Evolutionary conservation across 306 rosid genomes (phyloP).

Genomic region (Sechiopsis laciniata): DNA sequence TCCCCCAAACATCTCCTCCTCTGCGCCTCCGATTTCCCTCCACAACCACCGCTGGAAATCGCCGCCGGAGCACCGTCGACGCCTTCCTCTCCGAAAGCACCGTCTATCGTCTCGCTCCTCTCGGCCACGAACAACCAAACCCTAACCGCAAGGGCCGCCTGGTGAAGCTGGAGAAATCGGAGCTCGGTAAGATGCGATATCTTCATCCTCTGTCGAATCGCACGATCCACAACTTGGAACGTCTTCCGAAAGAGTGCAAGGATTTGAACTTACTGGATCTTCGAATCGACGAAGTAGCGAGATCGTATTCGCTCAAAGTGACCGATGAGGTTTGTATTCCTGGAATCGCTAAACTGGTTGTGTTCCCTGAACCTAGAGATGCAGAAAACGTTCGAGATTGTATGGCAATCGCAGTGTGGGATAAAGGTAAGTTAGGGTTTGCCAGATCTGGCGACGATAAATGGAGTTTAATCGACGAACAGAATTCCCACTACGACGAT

Average conservation of each 20-base stretch:
- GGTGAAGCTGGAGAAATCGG: slow-evolving; percentile 28
- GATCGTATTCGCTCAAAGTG: slow-evolving; percentile 21
- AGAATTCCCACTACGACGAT: slow-evolving; percentile 48
- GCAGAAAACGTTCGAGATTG: slow-evolving; percentile 18
- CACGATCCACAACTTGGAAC: not conserved
- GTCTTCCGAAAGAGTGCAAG: not conserved
- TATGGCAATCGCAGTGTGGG: slow-evolving; percentile 32
- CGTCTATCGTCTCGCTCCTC: slow-evolving; percentile 16
- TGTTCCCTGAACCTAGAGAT: slow-evolving; percentile 37
- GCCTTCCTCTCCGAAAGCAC: slow-evolving; percentile 26
- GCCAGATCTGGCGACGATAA: slow-evolving; percentile 34
- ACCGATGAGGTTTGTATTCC: not conserved
- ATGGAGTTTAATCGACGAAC: slow-evolving; percentile 37
- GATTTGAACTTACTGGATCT: slow-evolving; percentile 23
- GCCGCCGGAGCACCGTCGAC: not conserved
- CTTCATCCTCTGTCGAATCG: slow-evolving; percentile 26
- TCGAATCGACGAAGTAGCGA: slow-evolving; percentile 21
- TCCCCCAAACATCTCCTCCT: not conserved
- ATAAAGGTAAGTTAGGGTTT: slow-evolving; percentile 44
- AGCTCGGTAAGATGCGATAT: slow-evolving; percentile 23
- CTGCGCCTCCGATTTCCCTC: slow-evolving; percentile 23
- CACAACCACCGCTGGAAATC: not conserved
- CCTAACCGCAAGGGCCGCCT: slow-evolving; percentile 21
- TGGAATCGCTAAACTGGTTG: slow-evolving; percentile 37
- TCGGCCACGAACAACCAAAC: not conserved